Conservation (phyloP, 768 basidiomycete species). For the Termitomyces eurrhizus region DNA sequence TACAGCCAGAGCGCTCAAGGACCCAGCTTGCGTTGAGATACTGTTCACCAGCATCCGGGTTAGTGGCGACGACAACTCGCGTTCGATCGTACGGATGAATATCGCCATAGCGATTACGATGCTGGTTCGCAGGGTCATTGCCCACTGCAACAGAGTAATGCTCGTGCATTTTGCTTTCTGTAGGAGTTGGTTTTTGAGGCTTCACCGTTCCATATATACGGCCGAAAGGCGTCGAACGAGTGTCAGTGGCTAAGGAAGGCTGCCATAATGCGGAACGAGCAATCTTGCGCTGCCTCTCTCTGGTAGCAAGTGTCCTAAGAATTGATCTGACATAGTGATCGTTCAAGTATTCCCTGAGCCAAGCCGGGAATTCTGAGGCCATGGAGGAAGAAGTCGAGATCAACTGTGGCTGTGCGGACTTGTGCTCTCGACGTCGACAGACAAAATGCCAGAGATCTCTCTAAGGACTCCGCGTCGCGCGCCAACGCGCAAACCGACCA, state of each 20-base stretch:
- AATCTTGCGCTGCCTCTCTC: slow-evolving; percentile 14
- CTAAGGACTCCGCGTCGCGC: slow-evolving; percentile 22
- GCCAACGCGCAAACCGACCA: slow-evolving; percentile 18
- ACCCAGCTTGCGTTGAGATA: slow-evolving; percentile 90
- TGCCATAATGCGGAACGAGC: slow-evolving; percentile 7
- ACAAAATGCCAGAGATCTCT: slow-evolving; percentile 19
- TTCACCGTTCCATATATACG: not conserved
- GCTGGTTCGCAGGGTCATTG: slow-evolving; percentile 35
- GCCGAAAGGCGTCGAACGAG: not conserved
- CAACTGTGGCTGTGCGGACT: slow-evolving; percentile 4
- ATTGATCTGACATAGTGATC: slow-evolving; percentile 9
- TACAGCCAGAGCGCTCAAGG: slow-evolving; percentile 64
- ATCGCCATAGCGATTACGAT: slow-evolving; percentile 67
- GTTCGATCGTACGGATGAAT: slow-evolving; percentile 83
- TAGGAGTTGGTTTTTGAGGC: not conserved
- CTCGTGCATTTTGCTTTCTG: slow-evolving; percentile 9
- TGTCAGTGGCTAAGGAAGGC: not conserved
- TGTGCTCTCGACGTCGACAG: slow-evolving; percentile 1
- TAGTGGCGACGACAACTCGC: slow-evolving; percentile 49
- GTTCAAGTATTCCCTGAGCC: slow-evolving; percentile 13
- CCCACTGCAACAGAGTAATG: slow-evolving; percentile 61
- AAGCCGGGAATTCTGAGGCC: slow-evolving; percentile 1
- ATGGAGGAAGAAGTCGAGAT: not conserved
- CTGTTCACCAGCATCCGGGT: slow-evolving; percentile 27
- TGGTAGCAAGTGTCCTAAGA: slow-evolving; percentile 6